Evolutionary conservation across 352 stramenopile species (phyloP), one percentile per base, ranked within the genome.

Genomic region (Pythium folliculosum): DNA sequence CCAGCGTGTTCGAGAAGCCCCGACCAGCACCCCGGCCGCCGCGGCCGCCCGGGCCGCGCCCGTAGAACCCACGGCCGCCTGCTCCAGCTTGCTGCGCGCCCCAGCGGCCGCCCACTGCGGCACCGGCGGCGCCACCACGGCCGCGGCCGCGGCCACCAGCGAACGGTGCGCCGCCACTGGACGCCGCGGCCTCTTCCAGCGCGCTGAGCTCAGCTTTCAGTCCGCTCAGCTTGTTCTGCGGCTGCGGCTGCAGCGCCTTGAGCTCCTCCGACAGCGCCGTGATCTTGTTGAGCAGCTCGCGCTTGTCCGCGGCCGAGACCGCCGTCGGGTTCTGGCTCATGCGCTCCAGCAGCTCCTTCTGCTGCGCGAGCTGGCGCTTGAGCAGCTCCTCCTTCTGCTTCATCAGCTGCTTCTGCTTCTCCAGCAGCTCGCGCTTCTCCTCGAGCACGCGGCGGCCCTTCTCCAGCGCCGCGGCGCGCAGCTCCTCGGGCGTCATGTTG

Each of bases 301-400:
- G 77, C 62, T 94, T 92, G 69, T 96, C 88, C 16, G 73, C 71
- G 19, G 80, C 70, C 25, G 82, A 89, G 56, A 94, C 87, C 54
- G 83, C 76, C 0, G 78, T 73, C 25, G 80, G 88, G 74, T 90
- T 89, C n/a, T 81, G 67, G 65, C 86, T 93, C 82, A 92, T 94
- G 50, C 82, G 78, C 60, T 92, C 80, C 52, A 96, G 69, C 61
- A 94, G 70, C 67, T 92, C 81, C 55, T 92, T 94, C 48, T 93
- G 83, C 56, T 96, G 88, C 2, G 80, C 74, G 27, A 96, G 63
- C 67, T 96, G 88, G 2, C 84, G 86, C 71, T 91, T 89, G 30
- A 96, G 78, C 57, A 96, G 63, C 45, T 77, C 82, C 47, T 96
- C 85, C 38, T 93, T 92, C 65, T 96, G 88, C 58, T 93, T 92